Percentiles rank a stretch among this genome's conserved stretches.
phyloP scores from a whole-genome alignment of 2,329 filamentous ascomycete species.

The Paecilomyces dactylethromorphus region DNA sequence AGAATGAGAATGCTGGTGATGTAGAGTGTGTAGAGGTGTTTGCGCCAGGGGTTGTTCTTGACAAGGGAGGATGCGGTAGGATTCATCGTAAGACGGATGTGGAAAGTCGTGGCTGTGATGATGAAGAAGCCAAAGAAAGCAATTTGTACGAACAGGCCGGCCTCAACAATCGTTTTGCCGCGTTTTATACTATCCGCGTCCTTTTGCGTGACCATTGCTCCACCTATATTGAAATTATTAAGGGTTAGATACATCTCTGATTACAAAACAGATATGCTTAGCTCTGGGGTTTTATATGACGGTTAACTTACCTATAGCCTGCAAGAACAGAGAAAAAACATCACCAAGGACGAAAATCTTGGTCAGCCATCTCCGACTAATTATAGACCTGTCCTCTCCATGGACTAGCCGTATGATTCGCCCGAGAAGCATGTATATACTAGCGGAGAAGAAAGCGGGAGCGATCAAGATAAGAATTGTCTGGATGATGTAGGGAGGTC shows the following conservation, averaged over 20 bases:
- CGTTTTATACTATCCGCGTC: neutral
- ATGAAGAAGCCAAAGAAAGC: slow-evolving; percentile 50
- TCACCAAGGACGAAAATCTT: slow-evolving; percentile 42
- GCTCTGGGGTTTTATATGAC: neutral
- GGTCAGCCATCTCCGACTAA: slow-evolving; percentile 38
- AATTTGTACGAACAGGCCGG: slow-evolving; percentile 50
- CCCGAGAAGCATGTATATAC: slow-evolving; percentile 42
- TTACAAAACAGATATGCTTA: too few relatives aligned
- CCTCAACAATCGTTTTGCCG: slow-evolving; percentile 40
- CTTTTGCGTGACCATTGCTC: neutral
- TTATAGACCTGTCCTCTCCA: slow-evolving; percentile 35
- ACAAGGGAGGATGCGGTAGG: slow-evolving; percentile 17
- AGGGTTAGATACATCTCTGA: neutral
- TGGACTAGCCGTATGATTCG: slow-evolving; percentile 36
- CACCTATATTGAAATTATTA: neutral
- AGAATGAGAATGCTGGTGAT: slow-evolving; percentile 11
- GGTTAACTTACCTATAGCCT: slow-evolving; percentile 15
- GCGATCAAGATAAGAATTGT: slow-evolving; percentile 39
- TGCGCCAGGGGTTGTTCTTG: slow-evolving; percentile 18
- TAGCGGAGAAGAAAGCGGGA: slow-evolving; percentile 42
- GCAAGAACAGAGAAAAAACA: slow-evolving; percentile 41
- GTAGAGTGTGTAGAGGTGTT: slow-evolving; percentile 21
- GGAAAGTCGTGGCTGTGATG: slow-evolving; percentile 41
- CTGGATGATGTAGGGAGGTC: slow-evolving; percentile 37
- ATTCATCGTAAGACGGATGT: slow-evolving; percentile 29